Evolutionary conservation across 2,329 filamentous ascomycete genomes (phyloP).

Genomic region (Cadophora gregata): DNA sequence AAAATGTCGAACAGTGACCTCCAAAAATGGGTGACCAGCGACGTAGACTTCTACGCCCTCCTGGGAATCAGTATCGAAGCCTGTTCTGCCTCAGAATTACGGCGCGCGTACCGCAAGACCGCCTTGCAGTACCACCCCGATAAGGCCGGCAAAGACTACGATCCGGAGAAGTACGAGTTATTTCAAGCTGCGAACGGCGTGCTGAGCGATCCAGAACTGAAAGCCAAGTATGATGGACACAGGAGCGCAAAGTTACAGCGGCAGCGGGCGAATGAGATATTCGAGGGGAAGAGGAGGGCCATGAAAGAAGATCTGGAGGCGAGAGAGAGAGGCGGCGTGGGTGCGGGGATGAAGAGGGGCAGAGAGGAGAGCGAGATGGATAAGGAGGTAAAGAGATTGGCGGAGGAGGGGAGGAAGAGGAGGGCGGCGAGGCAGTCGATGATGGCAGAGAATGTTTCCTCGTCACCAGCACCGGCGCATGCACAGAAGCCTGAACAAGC

Average conservation of each 20-base stretch:
- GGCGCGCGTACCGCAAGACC: constrained; percentile 76
- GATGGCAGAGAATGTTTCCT: constrained; percentile 42
- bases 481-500: constrained; percentile 20
- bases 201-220: constrained; percentile 72
- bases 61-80: constrained; percentile 41
- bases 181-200: constrained; percentile 88
- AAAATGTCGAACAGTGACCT: constrained; percentile 44
- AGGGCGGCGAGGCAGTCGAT: constrained; percentile 54
- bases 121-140: constrained; percentile 94
- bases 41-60: constrained; percentile 44
- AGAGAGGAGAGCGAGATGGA: constrained; percentile 57
- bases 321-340: constrained; percentile 63
- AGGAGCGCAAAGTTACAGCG: constrained; percentile 74
- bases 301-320: constrained; percentile 89
- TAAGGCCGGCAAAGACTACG: constrained; percentile 78
- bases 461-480: constrained; percentile 30
- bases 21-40: constrained; percentile 42
- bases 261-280: constrained; percentile 72
- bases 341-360: constrained; percentile 62
- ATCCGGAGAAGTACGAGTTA: constrained; percentile 82
- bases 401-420: constrained; percentile 57
- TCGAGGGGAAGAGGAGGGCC: constrained; percentile 73
- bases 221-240: constrained; percentile 78
- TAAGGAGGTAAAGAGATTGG: constrained; percentile 57
- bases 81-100: constrained; percentile 40